Conservation (phyloP, 495 filamentous ascomycete genomes). For the Parathielavia appendiculata region DNA sequence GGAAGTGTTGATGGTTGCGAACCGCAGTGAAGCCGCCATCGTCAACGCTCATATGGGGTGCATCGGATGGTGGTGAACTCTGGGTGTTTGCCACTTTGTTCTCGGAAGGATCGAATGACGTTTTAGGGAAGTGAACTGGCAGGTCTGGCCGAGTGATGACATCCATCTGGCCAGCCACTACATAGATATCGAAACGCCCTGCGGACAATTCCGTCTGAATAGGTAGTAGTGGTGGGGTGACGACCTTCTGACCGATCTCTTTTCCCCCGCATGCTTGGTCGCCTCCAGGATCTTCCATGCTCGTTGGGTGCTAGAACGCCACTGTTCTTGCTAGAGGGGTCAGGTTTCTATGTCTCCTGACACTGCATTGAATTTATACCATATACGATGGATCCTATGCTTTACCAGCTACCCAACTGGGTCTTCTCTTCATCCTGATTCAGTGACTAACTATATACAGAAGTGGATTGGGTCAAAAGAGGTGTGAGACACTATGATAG, state of each 20-base stretch:
- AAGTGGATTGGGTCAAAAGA: too few species aligned
- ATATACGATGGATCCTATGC: too few species aligned
- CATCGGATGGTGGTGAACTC: neutral
- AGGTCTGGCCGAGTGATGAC: neutral
- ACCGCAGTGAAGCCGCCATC: neutral
- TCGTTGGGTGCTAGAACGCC: too few species aligned
- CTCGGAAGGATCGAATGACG: neutral
- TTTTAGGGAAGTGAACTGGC: neutral
- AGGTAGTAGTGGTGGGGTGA: slow-evolving; percentile 12
- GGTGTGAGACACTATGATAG: too few species aligned
- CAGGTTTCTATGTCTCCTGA: too few species aligned
- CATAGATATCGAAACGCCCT: neutral
- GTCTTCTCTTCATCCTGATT: too few species aligned
- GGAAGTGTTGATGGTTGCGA: neutral
- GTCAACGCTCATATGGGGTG: neutral
- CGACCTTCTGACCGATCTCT: slow-evolving; percentile 14
- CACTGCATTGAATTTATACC: too few species aligned
- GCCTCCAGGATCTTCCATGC: neutral
- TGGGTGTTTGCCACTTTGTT: neutral
- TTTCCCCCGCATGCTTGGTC: slow-evolving; percentile 10
- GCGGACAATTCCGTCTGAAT: neutral
- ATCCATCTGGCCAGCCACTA: neutral
- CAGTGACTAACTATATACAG: too few species aligned
- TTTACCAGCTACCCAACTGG: too few species aligned
- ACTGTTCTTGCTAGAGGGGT: too few species aligned